These are phyloP conservation scores for Dryas alaskensis DNA, from an alignment of 306 rosid genomes.

Conservation along the genomic window DNA sequence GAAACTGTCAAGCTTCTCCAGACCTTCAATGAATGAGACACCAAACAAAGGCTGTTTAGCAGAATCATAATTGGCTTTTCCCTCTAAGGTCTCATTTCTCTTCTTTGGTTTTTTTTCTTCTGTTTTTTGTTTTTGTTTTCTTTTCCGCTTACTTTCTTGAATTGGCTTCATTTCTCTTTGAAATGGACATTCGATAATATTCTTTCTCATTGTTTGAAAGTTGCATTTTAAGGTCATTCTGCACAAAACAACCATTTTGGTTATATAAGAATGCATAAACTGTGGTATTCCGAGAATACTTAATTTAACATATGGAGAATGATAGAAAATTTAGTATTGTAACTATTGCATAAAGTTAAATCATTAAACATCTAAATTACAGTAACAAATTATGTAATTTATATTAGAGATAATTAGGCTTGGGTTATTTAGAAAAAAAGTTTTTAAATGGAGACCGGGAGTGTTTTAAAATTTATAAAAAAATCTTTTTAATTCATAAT, in stretches of 20 bases:
- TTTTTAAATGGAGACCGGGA: no score
- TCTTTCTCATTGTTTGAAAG: constrained; percentile 31
- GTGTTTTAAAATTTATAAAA: no score
- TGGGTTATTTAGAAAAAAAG: no score
- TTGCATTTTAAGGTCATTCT: constrained; percentile 32
- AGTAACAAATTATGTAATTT: background rate
- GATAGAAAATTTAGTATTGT: background rate
- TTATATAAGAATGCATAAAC: constrained; percentile 19
- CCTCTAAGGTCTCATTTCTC: constrained; percentile 22
- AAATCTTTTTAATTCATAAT: no score
- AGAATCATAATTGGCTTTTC: constrained; percentile 33
- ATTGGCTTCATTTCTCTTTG: constrained; percentile 33
- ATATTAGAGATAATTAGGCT: background rate
- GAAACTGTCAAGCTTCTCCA: constrained; percentile 79
- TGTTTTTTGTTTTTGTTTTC: no score
- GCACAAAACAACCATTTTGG: constrained; percentile 28
- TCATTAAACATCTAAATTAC: background rate
- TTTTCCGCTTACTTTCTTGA: no score
- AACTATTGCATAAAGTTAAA: background rate
- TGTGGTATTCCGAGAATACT: background rate
- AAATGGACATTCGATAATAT: constrained; percentile 27
- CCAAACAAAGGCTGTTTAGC: constrained; percentile 41
- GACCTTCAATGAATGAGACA: constrained; percentile 43
- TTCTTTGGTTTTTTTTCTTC: no score
- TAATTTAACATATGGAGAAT: background rate